Percentiles rank a stretch among this genome's conserved stretches.
phyloP scores from a whole-genome alignment of 2,329 filamentous ascomycete genomes.

The Xylariaceae sp. region DNA sequence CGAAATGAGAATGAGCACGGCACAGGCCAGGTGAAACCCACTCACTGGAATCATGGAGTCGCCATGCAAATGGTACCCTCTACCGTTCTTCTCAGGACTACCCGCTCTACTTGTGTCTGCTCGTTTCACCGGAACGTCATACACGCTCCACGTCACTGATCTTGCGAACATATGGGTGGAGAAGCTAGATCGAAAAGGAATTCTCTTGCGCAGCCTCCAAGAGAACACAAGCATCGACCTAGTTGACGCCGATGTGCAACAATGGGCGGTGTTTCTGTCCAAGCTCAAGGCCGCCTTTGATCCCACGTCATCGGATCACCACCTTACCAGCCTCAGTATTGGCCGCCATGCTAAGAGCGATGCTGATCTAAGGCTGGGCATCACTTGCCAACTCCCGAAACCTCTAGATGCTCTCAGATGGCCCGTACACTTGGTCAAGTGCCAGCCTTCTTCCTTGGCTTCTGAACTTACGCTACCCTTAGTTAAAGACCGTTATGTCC shows the following conservation, averaged over 20 bases:
- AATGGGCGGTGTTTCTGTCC: conserved; percentile 63
- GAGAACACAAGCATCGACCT: conserved; percentile 70
- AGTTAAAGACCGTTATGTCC: conserved; percentile 43
- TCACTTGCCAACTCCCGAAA: conserved; percentile 58
- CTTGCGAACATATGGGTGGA: conserved; percentile 71
- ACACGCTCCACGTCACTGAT: conserved; percentile 66
- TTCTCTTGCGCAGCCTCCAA: conserved; percentile 58
- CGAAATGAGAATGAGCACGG: not conserved
- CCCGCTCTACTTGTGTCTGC: conserved; percentile 63
- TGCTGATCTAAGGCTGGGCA: conserved; percentile 46
- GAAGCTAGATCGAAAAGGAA: conserved; percentile 54
- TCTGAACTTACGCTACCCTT: conserved; percentile 51
- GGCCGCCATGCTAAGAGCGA: conserved; percentile 34
- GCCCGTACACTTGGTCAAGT: conserved; percentile 55
- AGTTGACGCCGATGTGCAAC: conserved; percentile 58
- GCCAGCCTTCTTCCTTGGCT: conserved; percentile 40
- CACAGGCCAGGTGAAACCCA: not conserved
- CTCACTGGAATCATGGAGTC: conserved; percentile 22
- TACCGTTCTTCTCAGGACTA: conserved; percentile 44
- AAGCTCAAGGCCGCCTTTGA: conserved; percentile 55
- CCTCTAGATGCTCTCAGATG: conserved; percentile 61
- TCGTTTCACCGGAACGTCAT: conserved; percentile 51
- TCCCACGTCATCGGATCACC: conserved; percentile 42
- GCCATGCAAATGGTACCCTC: conserved; percentile 42
- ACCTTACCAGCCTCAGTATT: conserved; percentile 44